Evolutionary conservation across 306 rosid genomes (phyloP), one percentile per base, ranked within the genome.

Genomic region (Dryas alaskensis): DNA sequence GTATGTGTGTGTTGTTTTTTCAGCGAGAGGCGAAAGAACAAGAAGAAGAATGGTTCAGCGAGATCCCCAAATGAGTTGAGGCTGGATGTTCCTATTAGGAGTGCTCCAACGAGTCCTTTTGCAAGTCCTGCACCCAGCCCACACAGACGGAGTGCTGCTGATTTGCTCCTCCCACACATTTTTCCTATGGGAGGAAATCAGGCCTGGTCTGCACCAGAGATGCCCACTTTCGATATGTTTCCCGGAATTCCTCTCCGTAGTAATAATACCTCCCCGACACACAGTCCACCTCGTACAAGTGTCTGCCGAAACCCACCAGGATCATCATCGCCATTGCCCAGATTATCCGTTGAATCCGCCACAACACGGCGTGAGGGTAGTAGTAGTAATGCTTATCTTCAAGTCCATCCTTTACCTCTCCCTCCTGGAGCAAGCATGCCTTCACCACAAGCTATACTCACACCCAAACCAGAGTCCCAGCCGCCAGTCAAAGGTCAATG

Each of bases 331-430:
- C 92, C 90, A 25, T n/a, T 85, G 53, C 60, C 79, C 10, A 53
- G 42, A 48, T 62, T 78, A 62, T 84, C 91, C 16, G 68, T 80
- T 13, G 95, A 91, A 43, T 77, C 44, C 74, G 10, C 74, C 31
- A 25, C 77, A 31, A 7, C 47, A 0, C 92, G 90, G 2, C 86
- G 94, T 57, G 98, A 89, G 51, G 49, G 51, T 1, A 31, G 37
- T 31, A 31, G 37, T 31, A 31, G 37, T 74, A 57, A 58, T 78
- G 77, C 60, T 70, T 85, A 76, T 70, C 70, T 60, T 57, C 81
- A 63, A 57, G 96, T 90, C 48, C 98, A 95, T 65, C 99, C 97
- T 9, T 81, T 95, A 76, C 99, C 99, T 73, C 85, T 90, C 83
- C 99, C 99, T 74, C 99, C 99, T 22, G 92, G 88, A 68, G 81